Evolutionary conservation across 495 filamentous ascomycete species (phyloP).

Genomic region (Aspergillus funiculosus): DNA sequence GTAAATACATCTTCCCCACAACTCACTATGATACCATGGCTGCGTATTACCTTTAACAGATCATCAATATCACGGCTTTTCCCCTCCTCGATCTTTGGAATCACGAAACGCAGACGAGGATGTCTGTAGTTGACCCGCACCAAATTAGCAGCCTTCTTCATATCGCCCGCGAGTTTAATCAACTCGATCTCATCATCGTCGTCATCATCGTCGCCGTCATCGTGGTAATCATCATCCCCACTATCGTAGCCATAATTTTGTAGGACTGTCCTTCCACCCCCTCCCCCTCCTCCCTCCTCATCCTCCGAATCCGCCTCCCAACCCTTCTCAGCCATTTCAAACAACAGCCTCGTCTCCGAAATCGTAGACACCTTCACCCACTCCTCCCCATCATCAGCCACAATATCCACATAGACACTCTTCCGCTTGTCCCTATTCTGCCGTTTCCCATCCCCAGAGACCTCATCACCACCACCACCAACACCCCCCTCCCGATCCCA

Average conservation of each 20-base stretch:
- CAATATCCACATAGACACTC: slow-evolving; percentile 26
- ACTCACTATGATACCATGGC: slow-evolving; percentile 50
- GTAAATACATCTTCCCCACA: slow-evolving; percentile 30
- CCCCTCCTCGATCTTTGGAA: slow-evolving; percentile 51
- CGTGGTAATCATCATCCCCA: slow-evolving; percentile 16
- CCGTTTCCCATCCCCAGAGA: slow-evolving; percentile 13
- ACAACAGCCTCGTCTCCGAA: slow-evolving; percentile 50
- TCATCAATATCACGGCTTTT: slow-evolving; percentile 48
- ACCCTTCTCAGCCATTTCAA: slow-evolving; percentile 59
- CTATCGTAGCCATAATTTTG: slow-evolving; percentile 28
- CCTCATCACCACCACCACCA: slow-evolving; percentile 7
- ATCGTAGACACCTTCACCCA: slow-evolving; percentile 61
- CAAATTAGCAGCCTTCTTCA: slow-evolving; percentile 47
- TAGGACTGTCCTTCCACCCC: slow-evolving; percentile 29
- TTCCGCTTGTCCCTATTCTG: slow-evolving; percentile 23
- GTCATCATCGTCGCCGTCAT: slow-evolving; percentile 28
- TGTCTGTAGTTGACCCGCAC: slow-evolving; percentile 52
- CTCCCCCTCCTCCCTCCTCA: slow-evolving; percentile 32
- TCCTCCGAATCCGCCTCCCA: slow-evolving; percentile 48
- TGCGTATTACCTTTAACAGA: slow-evolving; percentile 52
- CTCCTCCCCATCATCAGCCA: slow-evolving; percentile 49
- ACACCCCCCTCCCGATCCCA: slow-evolving; percentile 33
- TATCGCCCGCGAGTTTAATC: slow-evolving; percentile 51
- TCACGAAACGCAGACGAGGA: slow-evolving; percentile 55
- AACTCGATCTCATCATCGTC: slow-evolving; percentile 49